Conservation (phyloP, 805 yeast species). For the Clavispora carvajalis region DNA sequence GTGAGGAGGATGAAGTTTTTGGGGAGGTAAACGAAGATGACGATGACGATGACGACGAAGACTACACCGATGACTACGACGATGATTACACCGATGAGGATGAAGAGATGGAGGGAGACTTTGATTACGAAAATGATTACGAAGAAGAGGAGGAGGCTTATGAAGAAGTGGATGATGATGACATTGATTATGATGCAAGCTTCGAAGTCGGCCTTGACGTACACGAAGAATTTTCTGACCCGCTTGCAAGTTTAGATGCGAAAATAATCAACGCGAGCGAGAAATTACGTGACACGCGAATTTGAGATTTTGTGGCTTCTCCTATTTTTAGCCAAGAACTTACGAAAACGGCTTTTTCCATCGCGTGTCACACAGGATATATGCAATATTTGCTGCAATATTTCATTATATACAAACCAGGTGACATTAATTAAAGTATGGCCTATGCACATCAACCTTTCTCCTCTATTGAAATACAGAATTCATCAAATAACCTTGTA, state of each 20-base stretch:
- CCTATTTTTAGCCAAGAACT: too few relatives aligned
- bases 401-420: too few relatives aligned
- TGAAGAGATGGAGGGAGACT: constrained; percentile 8
- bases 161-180: constrained; percentile 8
- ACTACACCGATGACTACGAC: constrained; percentile 6
- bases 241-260: not conserved
- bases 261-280: not conserved
- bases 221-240: not conserved
- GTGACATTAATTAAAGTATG: too few relatives aligned
- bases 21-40: too few relatives aligned
- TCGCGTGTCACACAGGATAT: too few relatives aligned
- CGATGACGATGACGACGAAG: constrained; percentile 5
- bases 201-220: constrained; percentile 3
- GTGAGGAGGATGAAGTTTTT: constrained; percentile 3
- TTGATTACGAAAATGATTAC: constrained; percentile 8
- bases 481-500: too few relatives aligned
- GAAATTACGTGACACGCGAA: not conserved
- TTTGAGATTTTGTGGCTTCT: too few relatives aligned
- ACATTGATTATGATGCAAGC: constrained; percentile 3
- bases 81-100: constrained; percentile 5
- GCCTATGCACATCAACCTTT: too few relatives aligned
- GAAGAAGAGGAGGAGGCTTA: constrained; percentile 6
- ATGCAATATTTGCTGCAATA: too few relatives aligned
- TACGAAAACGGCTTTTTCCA: too few relatives aligned
- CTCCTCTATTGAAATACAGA: too few relatives aligned